Evolutionary conservation across 805 yeast genomes (phyloP), one percentile per base, ranked within the genome.

Genomic region (Candida boleticola): DNA sequence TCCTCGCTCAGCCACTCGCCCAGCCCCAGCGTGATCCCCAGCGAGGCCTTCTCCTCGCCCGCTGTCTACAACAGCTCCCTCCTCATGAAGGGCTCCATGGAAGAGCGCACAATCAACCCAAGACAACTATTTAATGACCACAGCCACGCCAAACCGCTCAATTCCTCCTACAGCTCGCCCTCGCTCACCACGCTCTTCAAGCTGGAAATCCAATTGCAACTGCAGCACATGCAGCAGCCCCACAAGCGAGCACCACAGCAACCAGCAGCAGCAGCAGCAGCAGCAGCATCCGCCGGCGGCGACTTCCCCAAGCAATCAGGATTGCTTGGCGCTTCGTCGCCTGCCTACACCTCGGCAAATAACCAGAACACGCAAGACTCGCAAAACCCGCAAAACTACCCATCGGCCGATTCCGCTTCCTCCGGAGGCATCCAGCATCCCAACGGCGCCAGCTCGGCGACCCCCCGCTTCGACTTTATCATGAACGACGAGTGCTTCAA

Each of bases 401-500:
- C 22, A 31, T 17, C 14, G 9, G 20, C 22, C 10, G 22, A n/a
- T 10, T 20, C 14, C 6, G 22, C 6, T 7, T 20, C 37, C 5
- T 20, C 17, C 10, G 7, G 21, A 4, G 9, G 5, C 9, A 16
- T 21, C 35, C 5, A 29, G 32, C 32, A 31, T 31, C 5, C 14
- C 17, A 29, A 29, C 11, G 38, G 18, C 4, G 13, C 39, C 21
- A 10, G n/a, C n/a, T 14, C 38, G 14, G 26, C 27, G 10, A 45
- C 45, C 2, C 46, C 51, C 3, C 42, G 49, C 26, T 50, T 52
- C 37, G 55, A 58, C 39, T 55, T 58, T 36, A 55, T 53, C 30
- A 63, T 66, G 65, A 66, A 67, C 44, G 68, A 66, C 43, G 72
- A 68, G 46, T 67, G 72, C 45, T 60, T 63, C 41, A 60, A 61